These are phyloP conservation scores for Sphagnum contortum DNA, from an alignment of 225 moss, liverwort and hornwort genomes.

Conservation along the genomic window DNA sequence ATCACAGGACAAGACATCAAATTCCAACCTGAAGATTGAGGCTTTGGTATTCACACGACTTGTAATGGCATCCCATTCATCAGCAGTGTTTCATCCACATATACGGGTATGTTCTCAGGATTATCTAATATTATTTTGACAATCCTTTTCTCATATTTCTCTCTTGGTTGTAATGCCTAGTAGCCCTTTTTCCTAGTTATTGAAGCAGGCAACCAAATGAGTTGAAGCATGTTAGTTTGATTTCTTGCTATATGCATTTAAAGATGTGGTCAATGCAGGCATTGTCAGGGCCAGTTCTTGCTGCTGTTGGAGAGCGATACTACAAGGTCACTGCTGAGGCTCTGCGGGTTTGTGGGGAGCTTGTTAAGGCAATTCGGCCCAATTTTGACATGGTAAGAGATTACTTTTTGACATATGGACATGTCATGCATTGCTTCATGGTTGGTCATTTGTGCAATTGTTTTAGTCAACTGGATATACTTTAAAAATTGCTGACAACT, in stretches of 20 bases:
- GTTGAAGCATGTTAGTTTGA: too few relatives aligned
- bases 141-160: not conserved
- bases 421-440: too few relatives aligned
- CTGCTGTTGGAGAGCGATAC: conserved; percentile 92
- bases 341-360: conserved; percentile 94
- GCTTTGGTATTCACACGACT: conserved; percentile 88
- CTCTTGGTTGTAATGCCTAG: not conserved
- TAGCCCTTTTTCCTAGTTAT: not conserved
- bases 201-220: not conserved
- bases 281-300: conserved; percentile 84
- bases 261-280: conserved; percentile 39
- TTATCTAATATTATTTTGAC: too few relatives aligned
- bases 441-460: too few relatives aligned
- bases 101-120: conserved; percentile 51
- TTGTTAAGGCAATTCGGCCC: conserved; percentile 97
- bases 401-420: too few relatives aligned
- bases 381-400: conserved; percentile 61
- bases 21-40: conserved; percentile 97
- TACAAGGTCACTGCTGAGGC: conserved; percentile 99
- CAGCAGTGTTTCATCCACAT: conserved; percentile 90
- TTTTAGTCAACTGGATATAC: too few relatives aligned
- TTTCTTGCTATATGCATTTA: not conserved
- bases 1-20: conserved; percentile 88
- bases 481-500: too few relatives aligned
- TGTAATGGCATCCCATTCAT: conserved; percentile 91